Evolutionary conservation across 106 monocot species (phyloP).

Genomic region (Hemerocallis citrina): DNA sequence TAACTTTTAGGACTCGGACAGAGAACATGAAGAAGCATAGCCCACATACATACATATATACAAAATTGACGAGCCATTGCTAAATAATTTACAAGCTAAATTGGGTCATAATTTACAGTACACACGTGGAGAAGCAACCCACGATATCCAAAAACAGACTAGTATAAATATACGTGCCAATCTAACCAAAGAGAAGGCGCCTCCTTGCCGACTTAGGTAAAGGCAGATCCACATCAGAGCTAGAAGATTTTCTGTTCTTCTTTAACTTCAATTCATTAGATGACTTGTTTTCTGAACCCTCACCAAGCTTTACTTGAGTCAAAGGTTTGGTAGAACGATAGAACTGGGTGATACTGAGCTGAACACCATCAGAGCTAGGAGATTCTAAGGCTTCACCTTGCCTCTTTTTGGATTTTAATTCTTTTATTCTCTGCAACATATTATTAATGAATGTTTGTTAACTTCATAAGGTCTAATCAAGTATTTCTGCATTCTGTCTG

Average conservation of each 20-base stretch:
- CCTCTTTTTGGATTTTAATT: conserved; percentile 34
- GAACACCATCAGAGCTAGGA: conserved; percentile 28
- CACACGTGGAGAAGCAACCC: background rate
- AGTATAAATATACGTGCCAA: background rate
- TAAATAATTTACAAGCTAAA: conserved; percentile 9
- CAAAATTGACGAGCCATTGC: no score
- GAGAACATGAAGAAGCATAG: no score
- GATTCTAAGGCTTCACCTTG: conserved; percentile 26
- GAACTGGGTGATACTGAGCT: conserved; percentile 87
- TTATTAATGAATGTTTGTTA: no score
- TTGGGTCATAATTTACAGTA: background rate
- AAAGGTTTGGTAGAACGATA: conserved; percentile 59
- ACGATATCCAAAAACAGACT: background rate
- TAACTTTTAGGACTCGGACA: no score
- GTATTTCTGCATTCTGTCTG: no score
- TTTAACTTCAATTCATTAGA: conserved; percentile 1
- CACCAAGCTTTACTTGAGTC: conserved; percentile 8
- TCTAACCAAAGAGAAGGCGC: conserved; percentile 64
- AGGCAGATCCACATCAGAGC: conserved; percentile 23
- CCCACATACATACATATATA: no score
- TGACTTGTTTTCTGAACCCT: conserved; percentile 15
- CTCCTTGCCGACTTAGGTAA: conserved; percentile 55
- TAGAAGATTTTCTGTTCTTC: conserved; percentile 8
- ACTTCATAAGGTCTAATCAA: no score
- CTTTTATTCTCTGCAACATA: conserved; percentile 45